These are phyloP conservation scores for Leccinum olivaceopallidum DNA, from an alignment of 768 basidiomycete species.

Conservation along the genomic window DNA sequence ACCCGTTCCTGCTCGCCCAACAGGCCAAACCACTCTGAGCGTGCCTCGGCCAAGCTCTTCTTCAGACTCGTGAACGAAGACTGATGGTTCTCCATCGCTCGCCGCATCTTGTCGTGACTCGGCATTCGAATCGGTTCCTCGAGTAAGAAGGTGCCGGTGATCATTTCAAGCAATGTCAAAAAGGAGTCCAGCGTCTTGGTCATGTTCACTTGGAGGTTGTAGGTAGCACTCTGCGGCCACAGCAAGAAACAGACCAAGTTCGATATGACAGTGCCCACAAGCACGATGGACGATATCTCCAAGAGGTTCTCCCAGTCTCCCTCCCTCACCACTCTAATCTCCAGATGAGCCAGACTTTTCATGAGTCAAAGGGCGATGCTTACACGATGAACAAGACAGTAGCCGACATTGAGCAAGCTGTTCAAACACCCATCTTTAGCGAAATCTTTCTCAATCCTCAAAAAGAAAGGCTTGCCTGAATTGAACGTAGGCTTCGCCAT, in stretches of 20 bases:
- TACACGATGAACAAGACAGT: conserved; percentile 86
- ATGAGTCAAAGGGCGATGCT: conserved; percentile 13
- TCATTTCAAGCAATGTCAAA: conserved; percentile 76
- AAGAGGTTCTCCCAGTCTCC: conserved; percentile 77
- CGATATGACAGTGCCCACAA: conserved; percentile 73
- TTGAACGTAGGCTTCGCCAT: conserved; percentile 89
- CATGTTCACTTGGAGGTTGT: conserved; percentile 83
- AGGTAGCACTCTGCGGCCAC: conserved; percentile 85
- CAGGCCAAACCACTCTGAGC: conserved; percentile 69
- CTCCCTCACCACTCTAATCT: conserved; percentile 76
- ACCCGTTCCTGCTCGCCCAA: conserved; percentile 26
- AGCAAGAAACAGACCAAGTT: conserved; percentile 83
- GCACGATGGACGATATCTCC: conserved; percentile 73
- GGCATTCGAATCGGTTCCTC: conserved; percentile 61
- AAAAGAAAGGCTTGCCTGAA: conserved; percentile 51
- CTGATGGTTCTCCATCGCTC: conserved; percentile 84
- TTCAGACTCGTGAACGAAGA: conserved; percentile 88
- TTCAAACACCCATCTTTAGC: conserved; percentile 2
- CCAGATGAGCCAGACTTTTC: conserved; percentile 3
- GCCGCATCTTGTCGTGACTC: conserved; percentile 65
- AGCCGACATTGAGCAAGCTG: conserved; percentile 82
- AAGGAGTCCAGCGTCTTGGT: conserved; percentile 85
- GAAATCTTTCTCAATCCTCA: neutral
- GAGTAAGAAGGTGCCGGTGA: conserved; percentile 85
- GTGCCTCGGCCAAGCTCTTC: conserved; percentile 82